phyloP scores from a whole-genome alignment of 768 basidiomycete genomes.

The Postia placenta region DNA sequence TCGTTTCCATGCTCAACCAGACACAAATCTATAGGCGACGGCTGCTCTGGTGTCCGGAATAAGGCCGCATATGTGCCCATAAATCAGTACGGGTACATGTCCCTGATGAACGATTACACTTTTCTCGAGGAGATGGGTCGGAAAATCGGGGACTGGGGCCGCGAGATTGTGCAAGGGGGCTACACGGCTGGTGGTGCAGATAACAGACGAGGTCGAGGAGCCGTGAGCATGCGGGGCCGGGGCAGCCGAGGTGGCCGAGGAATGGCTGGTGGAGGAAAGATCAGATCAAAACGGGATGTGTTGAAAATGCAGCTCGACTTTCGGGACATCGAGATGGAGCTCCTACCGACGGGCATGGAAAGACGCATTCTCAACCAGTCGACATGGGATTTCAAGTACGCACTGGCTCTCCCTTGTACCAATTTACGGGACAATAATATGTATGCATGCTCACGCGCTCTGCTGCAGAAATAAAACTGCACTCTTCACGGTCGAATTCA shows the following conservation, averaged over 20 bases:
- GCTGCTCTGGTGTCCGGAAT: conserved; percentile 70
- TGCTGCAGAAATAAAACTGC: conserved; percentile 62
- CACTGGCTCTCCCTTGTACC: conserved; percentile 9
- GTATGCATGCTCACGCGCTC: neutral
- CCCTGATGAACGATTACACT: conserved; percentile 85
- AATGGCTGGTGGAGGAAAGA: conserved; percentile 23
- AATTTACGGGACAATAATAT: conserved; percentile 3
- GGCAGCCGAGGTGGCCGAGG: conserved; percentile 27
- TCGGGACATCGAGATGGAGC: conserved; percentile 66
- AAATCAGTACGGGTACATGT: conserved; percentile 80
- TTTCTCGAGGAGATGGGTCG: conserved; percentile 82
- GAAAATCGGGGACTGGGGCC: conserved; percentile 68
- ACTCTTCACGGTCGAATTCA: conserved; percentile 68
- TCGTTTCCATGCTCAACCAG: conserved; percentile 59
- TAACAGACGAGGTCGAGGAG: conserved; percentile 11
- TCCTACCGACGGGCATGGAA: conserved; percentile 82
- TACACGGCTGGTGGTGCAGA: conserved; percentile 27
- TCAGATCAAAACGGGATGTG: conserved; percentile 55
- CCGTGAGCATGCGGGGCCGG: conserved; percentile 14
- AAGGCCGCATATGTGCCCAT: conserved; percentile 71
- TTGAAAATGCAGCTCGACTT: conserved; percentile 63
- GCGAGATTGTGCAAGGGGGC: conserved; percentile 60
- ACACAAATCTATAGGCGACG: conserved; percentile 54
- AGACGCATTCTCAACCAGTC: conserved; percentile 74
- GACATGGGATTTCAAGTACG: conserved; percentile 75